A percentile compares a stretch with the other conserved stretches of the same genome.
These are phyloP conservation scores for Claviceps sp. DNA, from an alignment of 2,329 filamentous ascomycete genomes.

Conservation along the genomic window DNA sequence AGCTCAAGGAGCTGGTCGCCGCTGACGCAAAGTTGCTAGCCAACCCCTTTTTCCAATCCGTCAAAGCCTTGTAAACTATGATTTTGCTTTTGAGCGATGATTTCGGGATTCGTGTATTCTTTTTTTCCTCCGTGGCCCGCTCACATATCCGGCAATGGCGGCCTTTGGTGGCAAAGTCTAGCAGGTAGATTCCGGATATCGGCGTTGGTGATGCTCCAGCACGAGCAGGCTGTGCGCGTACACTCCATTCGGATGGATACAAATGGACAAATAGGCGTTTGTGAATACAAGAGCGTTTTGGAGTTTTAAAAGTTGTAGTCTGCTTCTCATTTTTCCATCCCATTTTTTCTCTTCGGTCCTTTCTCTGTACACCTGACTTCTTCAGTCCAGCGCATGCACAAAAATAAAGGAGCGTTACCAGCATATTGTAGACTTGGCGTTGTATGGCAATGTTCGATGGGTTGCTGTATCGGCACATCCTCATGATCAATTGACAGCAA, in stretches of 20 bases:
- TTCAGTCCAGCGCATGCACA: background rate
- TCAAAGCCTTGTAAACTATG: constrained; percentile 35
- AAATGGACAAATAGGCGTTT: background rate
- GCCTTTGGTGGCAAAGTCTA: background rate
- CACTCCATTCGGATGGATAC: background rate
- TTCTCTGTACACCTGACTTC: background rate
- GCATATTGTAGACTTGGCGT: too few species aligned
- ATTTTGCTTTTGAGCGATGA: background rate
- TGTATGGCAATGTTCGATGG: too few species aligned
- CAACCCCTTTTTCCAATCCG: constrained; percentile 59
- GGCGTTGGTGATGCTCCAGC: background rate
- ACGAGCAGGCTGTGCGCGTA: background rate
- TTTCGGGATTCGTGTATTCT: background rate
- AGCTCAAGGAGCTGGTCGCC: constrained; percentile 68
- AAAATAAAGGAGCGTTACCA: too few species aligned
- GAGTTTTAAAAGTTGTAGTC: background rate
- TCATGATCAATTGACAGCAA: too few species aligned
- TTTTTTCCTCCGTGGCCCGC: background rate
- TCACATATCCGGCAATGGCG: background rate
- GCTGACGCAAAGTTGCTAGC: constrained; percentile 51
- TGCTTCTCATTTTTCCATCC: background rate
- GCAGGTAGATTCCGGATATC: background rate
- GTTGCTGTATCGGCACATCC: too few species aligned
- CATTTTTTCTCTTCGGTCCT: background rate
- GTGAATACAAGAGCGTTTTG: background rate